Evolutionary conservation across 768 basidiomycete species (phyloP).

Genomic region (Sporobolomyces phaffii): DNA sequence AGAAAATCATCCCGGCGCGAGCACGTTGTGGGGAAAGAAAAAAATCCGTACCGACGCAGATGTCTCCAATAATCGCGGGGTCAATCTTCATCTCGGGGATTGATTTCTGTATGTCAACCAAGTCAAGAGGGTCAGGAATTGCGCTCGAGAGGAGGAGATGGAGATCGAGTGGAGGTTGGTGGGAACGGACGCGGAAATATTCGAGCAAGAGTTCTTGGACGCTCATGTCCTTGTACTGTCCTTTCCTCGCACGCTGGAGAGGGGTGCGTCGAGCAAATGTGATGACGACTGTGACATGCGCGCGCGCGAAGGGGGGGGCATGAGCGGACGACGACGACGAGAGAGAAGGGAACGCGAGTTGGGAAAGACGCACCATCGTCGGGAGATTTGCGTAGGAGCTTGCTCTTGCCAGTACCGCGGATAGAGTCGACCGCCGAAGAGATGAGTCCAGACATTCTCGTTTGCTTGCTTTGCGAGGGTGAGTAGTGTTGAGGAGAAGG

Average conservation of each 20-base stretch:
- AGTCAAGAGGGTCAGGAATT: not conserved
- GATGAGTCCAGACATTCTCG: constrained; percentile 21
- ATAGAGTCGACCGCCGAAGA: constrained; percentile 22
- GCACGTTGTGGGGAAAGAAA: not conserved
- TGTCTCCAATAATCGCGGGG: constrained; percentile 75
- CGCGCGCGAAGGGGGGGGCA: too few relatives aligned
- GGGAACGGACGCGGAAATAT: constrained; percentile 22
- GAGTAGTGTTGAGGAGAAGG: not conserved
- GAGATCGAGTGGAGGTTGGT: too few relatives aligned
- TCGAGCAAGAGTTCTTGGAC: constrained; percentile 37
- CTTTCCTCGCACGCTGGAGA: constrained; percentile 82
- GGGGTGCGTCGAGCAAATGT: constrained; percentile 79
- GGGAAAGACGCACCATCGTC: constrained; percentile 32
- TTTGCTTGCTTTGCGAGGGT: not conserved
- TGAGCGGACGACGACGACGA: too few relatives aligned
- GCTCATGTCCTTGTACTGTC: constrained; percentile 75
- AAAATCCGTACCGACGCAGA: constrained; percentile 48
- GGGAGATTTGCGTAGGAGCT: constrained; percentile 35
- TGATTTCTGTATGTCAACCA: constrained; percentile 14
- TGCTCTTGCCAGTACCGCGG: constrained; percentile 29
- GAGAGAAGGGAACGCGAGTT: too few relatives aligned
- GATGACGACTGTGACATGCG: constrained; percentile 60
- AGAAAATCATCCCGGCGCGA: too few relatives aligned
- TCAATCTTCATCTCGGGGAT: constrained; percentile 51
- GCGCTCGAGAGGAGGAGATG: not conserved